These are phyloP conservation scores for Colletotrichum plurivorum DNA, from an alignment of 2,329 filamentous ascomycete genomes.

Conservation along the genomic window DNA sequence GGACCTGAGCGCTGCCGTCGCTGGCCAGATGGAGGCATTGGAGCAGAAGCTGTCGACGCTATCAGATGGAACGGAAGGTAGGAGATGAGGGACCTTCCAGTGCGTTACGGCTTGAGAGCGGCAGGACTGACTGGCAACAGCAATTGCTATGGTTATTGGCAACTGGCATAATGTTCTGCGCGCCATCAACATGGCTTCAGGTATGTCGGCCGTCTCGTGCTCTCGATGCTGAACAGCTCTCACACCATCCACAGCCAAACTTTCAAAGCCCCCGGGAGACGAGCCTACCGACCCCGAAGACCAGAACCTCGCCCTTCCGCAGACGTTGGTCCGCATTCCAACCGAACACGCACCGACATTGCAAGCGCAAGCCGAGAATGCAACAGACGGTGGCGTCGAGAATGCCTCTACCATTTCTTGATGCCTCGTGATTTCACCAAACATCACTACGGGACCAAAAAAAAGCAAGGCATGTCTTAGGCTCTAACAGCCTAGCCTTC, in stretches of 20 bases:
- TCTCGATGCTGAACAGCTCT: constrained; percentile 1
- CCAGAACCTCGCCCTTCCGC: constrained; percentile 69
- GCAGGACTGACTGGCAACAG: constrained; percentile 55
- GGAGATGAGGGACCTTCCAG: neutral
- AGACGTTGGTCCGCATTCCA: constrained; percentile 87
- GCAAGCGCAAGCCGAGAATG: constrained; percentile 71
- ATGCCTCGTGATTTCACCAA: neutral
- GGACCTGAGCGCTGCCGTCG: constrained; percentile 83
- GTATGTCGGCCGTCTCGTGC: constrained; percentile 62
- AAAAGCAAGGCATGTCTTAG: constrained; percentile 22
- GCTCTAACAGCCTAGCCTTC: neutral
- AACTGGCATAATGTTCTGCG: constrained; percentile 92
- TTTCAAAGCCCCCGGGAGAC: constrained; percentile 70
- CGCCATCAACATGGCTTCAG: constrained; percentile 88
- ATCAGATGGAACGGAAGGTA: constrained; percentile 86
- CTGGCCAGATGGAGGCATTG: constrained; percentile 85
- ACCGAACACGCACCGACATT: constrained; percentile 80
- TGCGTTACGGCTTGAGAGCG: neutral
- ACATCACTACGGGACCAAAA: neutral
- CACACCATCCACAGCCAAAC: constrained; percentile 68
- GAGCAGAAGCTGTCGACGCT: constrained; percentile 84
- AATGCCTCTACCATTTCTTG: constrained; percentile 36
- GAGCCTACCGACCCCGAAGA: constrained; percentile 51
- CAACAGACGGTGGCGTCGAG: constrained; percentile 58
- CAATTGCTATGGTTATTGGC: constrained; percentile 85